Evolutionary conservation across 2,329 filamentous ascomycete genomes (phyloP).

Genomic region (Aspergillus pseudonomiae): DNA sequence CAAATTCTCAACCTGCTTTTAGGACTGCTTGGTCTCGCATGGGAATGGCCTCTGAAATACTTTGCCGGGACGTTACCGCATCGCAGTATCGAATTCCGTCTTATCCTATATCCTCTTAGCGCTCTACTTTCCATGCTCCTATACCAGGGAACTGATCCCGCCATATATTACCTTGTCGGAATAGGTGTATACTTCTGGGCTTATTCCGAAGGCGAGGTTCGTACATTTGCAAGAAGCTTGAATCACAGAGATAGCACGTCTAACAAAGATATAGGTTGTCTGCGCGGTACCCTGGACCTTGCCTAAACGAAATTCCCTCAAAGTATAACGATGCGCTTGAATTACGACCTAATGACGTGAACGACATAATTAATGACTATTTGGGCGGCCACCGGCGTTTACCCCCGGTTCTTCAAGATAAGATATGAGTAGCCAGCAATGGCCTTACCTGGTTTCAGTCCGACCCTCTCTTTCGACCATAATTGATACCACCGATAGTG

Average conservation of each 20-base stretch:
- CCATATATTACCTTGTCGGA: slow-evolving; percentile 86
- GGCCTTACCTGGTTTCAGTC: slow-evolving; percentile 7
- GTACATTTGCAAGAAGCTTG: slow-evolving; percentile 35
- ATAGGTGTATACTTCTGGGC: slow-evolving; percentile 93
- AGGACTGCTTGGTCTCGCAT: slow-evolving; percentile 75
- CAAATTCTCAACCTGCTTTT: slow-evolving; percentile 88
- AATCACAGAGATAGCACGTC: neutral
- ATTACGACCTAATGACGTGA: slow-evolving; percentile 6
- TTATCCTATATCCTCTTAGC: slow-evolving; percentile 79
- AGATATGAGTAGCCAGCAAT: neutral
- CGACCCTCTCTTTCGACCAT: slow-evolving; percentile 10
- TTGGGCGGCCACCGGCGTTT: neutral
- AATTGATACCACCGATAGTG: slow-evolving; percentile 27
- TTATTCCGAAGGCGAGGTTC: slow-evolving; percentile 93
- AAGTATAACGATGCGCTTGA: slow-evolving; percentile 14
- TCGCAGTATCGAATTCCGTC: slow-evolving; percentile 81
- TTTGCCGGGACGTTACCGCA: slow-evolving; percentile 79
- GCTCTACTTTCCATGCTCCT: slow-evolving; percentile 74
- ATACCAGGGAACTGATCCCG: slow-evolving; percentile 91
- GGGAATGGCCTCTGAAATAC: slow-evolving; percentile 85
- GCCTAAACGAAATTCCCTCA: slow-evolving; percentile 46
- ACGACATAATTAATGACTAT: neutral
- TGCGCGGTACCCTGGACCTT: slow-evolving; percentile 72
- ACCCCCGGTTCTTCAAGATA: neutral
- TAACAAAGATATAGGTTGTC: slow-evolving; percentile 56